Conservation (phyloP, 2,329 filamentous ascomycete species). For the Aspergillus tamarii region DNA sequence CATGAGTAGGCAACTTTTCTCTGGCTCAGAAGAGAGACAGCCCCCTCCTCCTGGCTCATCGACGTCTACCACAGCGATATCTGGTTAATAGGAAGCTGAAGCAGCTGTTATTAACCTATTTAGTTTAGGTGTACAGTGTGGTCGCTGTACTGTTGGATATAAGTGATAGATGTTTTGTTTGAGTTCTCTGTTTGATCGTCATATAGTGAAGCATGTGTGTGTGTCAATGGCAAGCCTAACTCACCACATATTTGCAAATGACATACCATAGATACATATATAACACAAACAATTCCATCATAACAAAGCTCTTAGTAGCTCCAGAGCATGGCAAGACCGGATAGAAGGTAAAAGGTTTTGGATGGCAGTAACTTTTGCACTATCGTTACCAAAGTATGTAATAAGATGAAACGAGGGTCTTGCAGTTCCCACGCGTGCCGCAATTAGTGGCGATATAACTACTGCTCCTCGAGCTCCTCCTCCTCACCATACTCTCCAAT, state of each 20-base stretch:
- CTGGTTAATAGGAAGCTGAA: neutral
- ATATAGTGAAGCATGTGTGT: neutral
- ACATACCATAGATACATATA: neutral
- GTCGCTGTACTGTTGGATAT: neutral
- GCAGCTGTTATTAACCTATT: neutral
- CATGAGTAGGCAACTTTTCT: neutral
- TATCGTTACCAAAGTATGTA: constrained; percentile 4
- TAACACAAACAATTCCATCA: neutral
- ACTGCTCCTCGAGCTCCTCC: constrained; percentile 1
- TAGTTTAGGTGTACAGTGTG: no score
- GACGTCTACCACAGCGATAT: neutral
- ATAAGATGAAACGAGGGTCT: neutral
- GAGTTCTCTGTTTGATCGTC: neutral
- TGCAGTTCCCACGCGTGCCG: neutral
- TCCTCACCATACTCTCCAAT: constrained; percentile 62
- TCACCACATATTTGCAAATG: neutral
- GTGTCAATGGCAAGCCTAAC: neutral
- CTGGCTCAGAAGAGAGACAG: neutral
- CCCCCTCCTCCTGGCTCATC: neutral
- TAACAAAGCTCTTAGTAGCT: neutral
- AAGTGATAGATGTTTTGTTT: neutral
- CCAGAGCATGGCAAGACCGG: neutral
- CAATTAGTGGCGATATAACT: neutral
- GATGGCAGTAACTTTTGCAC: neutral
- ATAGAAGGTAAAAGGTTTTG: neutral